Evolutionary conservation across 1,284 basidiomycete genomes (phyloP).

Genomic region (Flammula alnicola): DNA sequence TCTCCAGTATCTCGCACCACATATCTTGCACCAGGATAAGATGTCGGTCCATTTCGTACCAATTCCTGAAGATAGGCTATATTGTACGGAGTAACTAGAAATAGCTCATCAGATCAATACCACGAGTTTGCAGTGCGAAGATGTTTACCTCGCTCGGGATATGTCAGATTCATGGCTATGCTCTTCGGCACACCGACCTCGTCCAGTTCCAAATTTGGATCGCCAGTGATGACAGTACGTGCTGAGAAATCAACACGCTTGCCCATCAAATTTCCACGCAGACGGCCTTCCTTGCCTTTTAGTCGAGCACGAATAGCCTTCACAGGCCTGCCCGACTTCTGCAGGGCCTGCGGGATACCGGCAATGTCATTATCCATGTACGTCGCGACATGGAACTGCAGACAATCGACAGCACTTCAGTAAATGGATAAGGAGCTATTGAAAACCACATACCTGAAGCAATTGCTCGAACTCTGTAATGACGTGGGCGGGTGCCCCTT

Average conservation of each 20-base stretch:
- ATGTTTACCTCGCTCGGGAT: constrained; percentile 89
- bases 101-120: constrained; percentile 8
- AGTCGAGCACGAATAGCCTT: constrained; percentile 98
- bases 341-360: constrained; percentile 95
- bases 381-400: constrained; percentile 94
- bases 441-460: constrained; percentile 67
- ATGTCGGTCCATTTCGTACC: constrained; percentile 95
- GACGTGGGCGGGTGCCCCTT: constrained; percentile 96
- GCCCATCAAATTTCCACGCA: constrained; percentile 99
- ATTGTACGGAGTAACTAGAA: constrained; percentile 94
- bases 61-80: constrained; percentile 94
- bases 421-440: too few species aligned
- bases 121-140: neutral
- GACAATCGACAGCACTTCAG: too few species aligned
- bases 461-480: constrained; percentile 97
- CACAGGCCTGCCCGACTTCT: constrained; percentile 97
- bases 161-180: constrained; percentile 98
- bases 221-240: constrained; percentile 98
- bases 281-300: constrained; percentile 98
- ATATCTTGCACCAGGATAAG: constrained; percentile 96
- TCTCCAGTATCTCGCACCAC: constrained; percentile 98
- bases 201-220: constrained; percentile 96
- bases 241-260: constrained; percentile 99
- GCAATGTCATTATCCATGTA: constrained; percentile 99
- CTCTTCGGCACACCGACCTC: constrained; percentile 98